These are phyloP conservation scores for Debaryomyces prosopidis DNA, from an alignment of 805 yeast genomes.

Conservation along the genomic window DNA sequence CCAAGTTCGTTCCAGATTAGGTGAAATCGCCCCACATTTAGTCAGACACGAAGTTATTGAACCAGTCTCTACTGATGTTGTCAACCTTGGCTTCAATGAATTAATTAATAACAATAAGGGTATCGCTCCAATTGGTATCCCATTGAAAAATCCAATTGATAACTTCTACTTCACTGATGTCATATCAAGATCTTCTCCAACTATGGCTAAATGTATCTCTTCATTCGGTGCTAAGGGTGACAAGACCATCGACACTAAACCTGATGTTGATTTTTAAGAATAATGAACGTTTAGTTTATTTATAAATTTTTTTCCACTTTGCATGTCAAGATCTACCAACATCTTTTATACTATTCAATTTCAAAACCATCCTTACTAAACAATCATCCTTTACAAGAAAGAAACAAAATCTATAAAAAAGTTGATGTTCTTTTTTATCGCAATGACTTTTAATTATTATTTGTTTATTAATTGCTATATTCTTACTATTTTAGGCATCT, in stretches of 20 bases:
- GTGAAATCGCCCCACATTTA: slow-evolving; percentile 79
- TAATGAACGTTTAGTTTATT: background rate
- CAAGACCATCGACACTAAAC: slow-evolving; percentile 51
- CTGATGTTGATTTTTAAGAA: slow-evolving; percentile 35
- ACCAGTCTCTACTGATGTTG: slow-evolving; percentile 59
- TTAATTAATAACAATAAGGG: slow-evolving; percentile 37
- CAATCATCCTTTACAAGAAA: background rate
- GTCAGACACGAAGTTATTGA: slow-evolving; percentile 75
- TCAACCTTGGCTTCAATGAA: slow-evolving; percentile 55
- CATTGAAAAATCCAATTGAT: slow-evolving; percentile 69
- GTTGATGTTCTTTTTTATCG: background rate
- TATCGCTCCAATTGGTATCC: slow-evolving; percentile 41
- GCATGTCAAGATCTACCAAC: slow-evolving; percentile 1
- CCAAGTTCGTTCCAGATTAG: slow-evolving; percentile 67
- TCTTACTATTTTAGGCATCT: background rate
- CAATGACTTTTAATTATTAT: background rate
- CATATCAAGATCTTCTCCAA: slow-evolving; percentile 81
- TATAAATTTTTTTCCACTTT: slow-evolving; percentile 1
- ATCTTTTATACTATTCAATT: background rate
- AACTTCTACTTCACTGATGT: slow-evolving; percentile 89
- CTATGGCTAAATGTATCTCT: slow-evolving; percentile 85
- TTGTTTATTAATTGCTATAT: background rate
- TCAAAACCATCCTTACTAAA: background rate
- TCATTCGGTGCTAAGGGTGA: slow-evolving; percentile 68
- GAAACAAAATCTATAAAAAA: background rate